phyloP scores from a whole-genome alignment of 2,329 filamentous ascomycete species.

The Trichoderma koningii region DNA sequence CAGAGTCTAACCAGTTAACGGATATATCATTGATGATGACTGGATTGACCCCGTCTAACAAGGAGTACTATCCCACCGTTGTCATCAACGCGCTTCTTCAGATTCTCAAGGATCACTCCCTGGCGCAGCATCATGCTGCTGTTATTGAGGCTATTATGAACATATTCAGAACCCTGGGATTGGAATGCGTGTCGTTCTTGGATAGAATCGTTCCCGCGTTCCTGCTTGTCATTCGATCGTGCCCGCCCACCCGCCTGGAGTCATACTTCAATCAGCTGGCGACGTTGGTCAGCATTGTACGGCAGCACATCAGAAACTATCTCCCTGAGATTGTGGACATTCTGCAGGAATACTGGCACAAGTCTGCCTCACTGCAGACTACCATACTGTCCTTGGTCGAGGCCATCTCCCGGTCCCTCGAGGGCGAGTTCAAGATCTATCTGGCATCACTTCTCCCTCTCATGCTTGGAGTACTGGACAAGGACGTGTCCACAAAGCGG shows the following conservation, averaged over 20 bases:
- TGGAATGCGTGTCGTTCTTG: slow-evolving; percentile 95
- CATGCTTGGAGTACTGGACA: slow-evolving; percentile 92
- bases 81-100: slow-evolving; percentile 94
- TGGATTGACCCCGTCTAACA: slow-evolving; percentile 90
- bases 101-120: slow-evolving; percentile 86
- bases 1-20: slow-evolving; percentile 69
- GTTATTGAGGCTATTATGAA: slow-evolving; percentile 99
- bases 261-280: slow-evolving; percentile 98
- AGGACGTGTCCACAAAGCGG: slow-evolving; percentile 75
- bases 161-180: slow-evolving; percentile 92
- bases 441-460: slow-evolving; percentile 83
- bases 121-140: slow-evolving; percentile 86
- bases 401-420: slow-evolving; percentile 87
- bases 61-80: slow-evolving; percentile 97
- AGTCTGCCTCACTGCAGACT: slow-evolving; percentile 75
- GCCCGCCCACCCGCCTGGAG: slow-evolving; percentile 76
- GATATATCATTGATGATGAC: slow-evolving; percentile 99
- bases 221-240: slow-evolving; percentile 81
- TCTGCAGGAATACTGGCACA: slow-evolving; percentile 87
- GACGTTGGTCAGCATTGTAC: slow-evolving; percentile 89
- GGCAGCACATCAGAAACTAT: slow-evolving; percentile 92
- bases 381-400: slow-evolving; percentile 93
- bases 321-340: slow-evolving; percentile 83
- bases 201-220: slow-evolving; percentile 94
- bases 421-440: slow-evolving; percentile 98